Evolutionary conservation across 768 basidiomycete species (phyloP), one percentile per base, ranked within the genome.

Genomic region (Auricularia cornea): DNA sequence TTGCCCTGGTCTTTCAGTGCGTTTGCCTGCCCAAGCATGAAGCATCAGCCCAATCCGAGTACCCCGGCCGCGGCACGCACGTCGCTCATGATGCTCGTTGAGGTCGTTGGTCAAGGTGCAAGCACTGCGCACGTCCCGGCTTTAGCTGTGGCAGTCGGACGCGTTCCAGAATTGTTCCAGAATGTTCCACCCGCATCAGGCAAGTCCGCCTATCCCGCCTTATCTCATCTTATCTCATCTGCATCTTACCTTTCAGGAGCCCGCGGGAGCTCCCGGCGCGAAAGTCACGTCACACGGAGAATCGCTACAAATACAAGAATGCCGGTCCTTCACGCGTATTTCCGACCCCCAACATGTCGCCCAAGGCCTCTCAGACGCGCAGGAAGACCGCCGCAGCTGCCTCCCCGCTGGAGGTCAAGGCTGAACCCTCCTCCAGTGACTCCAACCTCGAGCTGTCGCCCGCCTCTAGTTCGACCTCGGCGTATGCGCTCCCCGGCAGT

Each of bases 1-100:
- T 98, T 98, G 70, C 94, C 95, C 71, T 85, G 85, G 71, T 92
- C 90, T 79, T 98, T 98, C 67, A 97, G 80, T 64, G 84, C 77
- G 72, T 80, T 78, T 59, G 77, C 79, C 82, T 83, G 64, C 31
- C 44, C 23, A 31, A 30, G 29, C 30, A n/a, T n/a, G n/a, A 30
- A 26, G 12, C 10, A 28, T 26, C 28, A 16, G 26, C 16, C 54
- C 6, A 20, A 28, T 3, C 28, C 8, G 35, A 29, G 28, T 26
- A 28, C 26, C 54, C 26, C 4, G 20, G 11, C 54, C 54, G 26
- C 54, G 35, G 8, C 10, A 57, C 54, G 6, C 30, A 57, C 54
- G 54, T 57, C 54, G 54, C 54, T 57, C 54, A 57, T 57, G 8
- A 28, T 38, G 44, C 20, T 48, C 44, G 44, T 48, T 18, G 23